These are phyloP conservation scores for Multifurca ochricompacta DNA, from an alignment of 768 basidiomycete species.

Conservation along the genomic window DNA sequence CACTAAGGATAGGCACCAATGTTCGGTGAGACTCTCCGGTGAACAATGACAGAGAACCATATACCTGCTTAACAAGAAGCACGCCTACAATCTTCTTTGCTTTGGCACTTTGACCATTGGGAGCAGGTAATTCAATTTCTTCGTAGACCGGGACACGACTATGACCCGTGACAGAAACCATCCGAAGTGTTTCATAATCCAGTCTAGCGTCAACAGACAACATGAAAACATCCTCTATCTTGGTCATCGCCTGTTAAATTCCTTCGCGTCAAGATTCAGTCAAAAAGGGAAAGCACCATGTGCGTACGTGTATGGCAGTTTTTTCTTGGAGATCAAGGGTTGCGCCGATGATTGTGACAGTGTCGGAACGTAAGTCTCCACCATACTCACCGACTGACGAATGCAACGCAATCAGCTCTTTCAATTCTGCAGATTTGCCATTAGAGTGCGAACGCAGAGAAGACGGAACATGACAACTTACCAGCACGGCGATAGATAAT, in stretches of 20 bases:
- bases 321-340: slow-evolving; percentile 87
- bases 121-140: slow-evolving; percentile 20
- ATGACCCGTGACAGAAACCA: slow-evolving; percentile 21
- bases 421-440: slow-evolving; percentile 40
- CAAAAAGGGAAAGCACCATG: too few relatives aligned
- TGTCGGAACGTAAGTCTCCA: slow-evolving; percentile 81
- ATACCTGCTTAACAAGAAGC: slow-evolving; percentile 72
- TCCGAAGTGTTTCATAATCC: slow-evolving; percentile 61
- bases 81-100: slow-evolving; percentile 83
- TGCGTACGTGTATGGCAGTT: slow-evolving; percentile 46
- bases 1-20: slow-evolving; percentile 15
- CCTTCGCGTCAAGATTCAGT: background rate
- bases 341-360: slow-evolving; percentile 83
- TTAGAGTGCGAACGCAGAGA: background rate
- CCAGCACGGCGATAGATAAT: slow-evolving; percentile 79
- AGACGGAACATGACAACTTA: background rate
- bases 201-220: slow-evolving; percentile 76
- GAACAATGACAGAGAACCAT: background rate
- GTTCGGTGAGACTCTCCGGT: background rate
- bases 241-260: slow-evolving; percentile 60
- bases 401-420: slow-evolving; percentile 88
- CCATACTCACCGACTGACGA: slow-evolving; percentile 63
- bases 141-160: slow-evolving; percentile 23
- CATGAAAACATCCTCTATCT: slow-evolving; percentile 78
- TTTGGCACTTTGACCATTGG: slow-evolving; percentile 33